Evolutionary conservation across 805 yeast genomes (phyloP).

Genomic region (Candida nonsorbophila): DNA sequence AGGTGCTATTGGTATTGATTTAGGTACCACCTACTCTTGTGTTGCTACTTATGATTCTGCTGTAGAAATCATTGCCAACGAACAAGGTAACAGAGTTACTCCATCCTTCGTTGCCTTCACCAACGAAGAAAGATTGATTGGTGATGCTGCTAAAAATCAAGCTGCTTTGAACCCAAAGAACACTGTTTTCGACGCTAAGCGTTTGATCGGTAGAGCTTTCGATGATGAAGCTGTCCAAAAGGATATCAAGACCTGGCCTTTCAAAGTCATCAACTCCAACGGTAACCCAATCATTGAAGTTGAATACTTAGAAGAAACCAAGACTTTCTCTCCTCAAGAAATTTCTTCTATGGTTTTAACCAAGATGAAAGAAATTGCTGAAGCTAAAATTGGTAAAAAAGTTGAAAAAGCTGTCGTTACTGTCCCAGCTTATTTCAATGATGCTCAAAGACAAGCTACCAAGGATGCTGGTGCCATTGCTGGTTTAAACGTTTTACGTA

Average conservation of each 20-base stretch:
- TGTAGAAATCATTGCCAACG: slow-evolving; percentile 47
- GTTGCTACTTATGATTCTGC: slow-evolving; percentile 47
- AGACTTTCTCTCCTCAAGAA: slow-evolving; percentile 45
- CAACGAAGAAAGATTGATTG: slow-evolving; percentile 45
- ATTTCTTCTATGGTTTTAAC: slow-evolving; percentile 45
- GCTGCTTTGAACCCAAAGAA: slow-evolving; percentile 47
- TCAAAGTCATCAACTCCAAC: slow-evolving; percentile 38
- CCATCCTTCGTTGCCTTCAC: slow-evolving; percentile 48
- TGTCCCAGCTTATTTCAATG: slow-evolving; percentile 48
- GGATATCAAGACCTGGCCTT: slow-evolving; percentile 46
- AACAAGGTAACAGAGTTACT: slow-evolving; percentile 49
- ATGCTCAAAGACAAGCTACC: slow-evolving; percentile 48
- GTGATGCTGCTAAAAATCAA: slow-evolving; percentile 49
- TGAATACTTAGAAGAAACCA: slow-evolving; percentile 42
- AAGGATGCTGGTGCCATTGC: slow-evolving; percentile 50
- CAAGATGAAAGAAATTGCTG: slow-evolving; percentile 69
- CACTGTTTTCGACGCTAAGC: slow-evolving; percentile 47
- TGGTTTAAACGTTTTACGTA: slow-evolving; percentile 45
- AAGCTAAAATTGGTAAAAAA: slow-evolving; percentile 76
- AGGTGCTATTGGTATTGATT: slow-evolving; percentile 66
- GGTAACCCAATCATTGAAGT: slow-evolving; percentile 46
- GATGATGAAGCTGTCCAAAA: slow-evolving; percentile 57
- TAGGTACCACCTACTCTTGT: slow-evolving; percentile 49
- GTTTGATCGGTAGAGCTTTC: slow-evolving; percentile 58
- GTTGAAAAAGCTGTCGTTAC: slow-evolving; percentile 54